Evolutionary conservation across 257 asterid genomes (phyloP), one percentile per base, ranked within the genome.

Genomic region (Solanum piurae): DNA sequence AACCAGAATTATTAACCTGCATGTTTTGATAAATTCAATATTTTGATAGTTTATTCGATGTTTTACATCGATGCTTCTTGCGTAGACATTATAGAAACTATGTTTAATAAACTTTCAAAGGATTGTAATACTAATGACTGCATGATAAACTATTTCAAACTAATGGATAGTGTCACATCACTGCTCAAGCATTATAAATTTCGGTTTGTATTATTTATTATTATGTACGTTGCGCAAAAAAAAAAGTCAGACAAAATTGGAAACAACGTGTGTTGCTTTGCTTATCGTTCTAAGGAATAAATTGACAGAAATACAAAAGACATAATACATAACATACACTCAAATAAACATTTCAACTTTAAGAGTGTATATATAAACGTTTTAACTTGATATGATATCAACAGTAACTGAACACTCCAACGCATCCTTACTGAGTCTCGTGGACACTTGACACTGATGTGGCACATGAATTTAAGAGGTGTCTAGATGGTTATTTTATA

Each of bases 341-440:
- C 11, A 55, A 55, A 18, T 20, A 58, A 58, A 58, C 0, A 58
- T 58, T 20, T 7, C 1, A 58, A 58, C 0, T 58, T 20, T 58
- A 5, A 20, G 5, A 7, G 5, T 3, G 12, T 0, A 58, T 7
- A 21, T 58, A 21, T 58, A 20, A 0, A 21, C 12, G 10, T 0
- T 21, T 58, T 20, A 58, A 58, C 27, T 20, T 21, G 12, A 7
- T 49, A 46, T 46, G 58, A 16, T 21, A 58, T 58, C 0, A 58
- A 20, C 5, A 7, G 25, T 20, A 20, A 58, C 5, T 21, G 0
- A 58, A 20, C 11, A 3, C 5, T 58, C 5, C 5, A 20, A 58
- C 12, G 0, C 12, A 0, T 21, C 0, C 1, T 21, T 58, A 7
- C 0, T 20, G 27, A 58, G 27, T 20, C 66, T 7, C 66, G 2